These are phyloP conservation scores for Clarireedia hainanense DNA, from an alignment of 2,329 filamentous ascomycete species.

Conservation along the genomic window DNA sequence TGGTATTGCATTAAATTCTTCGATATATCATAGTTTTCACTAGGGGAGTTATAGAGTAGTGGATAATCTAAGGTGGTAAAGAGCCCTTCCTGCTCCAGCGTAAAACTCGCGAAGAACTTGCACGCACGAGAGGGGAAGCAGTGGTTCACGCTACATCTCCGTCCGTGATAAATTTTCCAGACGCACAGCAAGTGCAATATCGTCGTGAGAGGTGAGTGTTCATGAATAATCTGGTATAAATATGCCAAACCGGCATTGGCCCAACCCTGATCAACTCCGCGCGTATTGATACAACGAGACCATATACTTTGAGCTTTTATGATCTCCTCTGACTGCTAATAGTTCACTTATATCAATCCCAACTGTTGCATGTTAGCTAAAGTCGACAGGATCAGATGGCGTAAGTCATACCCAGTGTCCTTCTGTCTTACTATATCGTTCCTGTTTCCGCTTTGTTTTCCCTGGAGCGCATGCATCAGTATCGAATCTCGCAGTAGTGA, in stretches of 20 bases:
- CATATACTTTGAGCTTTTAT: background rate
- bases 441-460: constrained; percentile 60
- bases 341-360: background rate
- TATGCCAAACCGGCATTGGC: constrained; percentile 1
- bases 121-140: no score
- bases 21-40: no score
- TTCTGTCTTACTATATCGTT: constrained; percentile 68
- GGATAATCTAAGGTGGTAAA: no score
- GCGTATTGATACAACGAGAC: constrained; percentile 1
- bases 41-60: no score
- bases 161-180: no score
- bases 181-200: no score
- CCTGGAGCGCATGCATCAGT: constrained; percentile 35
- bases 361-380: background rate
- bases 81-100: no score
- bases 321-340: background rate
- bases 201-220: background rate
- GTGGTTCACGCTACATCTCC: no score
- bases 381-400: background rate
- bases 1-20: no score
- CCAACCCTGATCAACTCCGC: constrained; percentile 2
- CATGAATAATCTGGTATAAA: constrained; percentile 1
- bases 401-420: constrained; percentile 60
- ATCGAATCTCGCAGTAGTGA: background rate
- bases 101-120: no score